Conservation (phyloP, 352 stramenopile genomes). For the Pythium rishiriense region DNA sequence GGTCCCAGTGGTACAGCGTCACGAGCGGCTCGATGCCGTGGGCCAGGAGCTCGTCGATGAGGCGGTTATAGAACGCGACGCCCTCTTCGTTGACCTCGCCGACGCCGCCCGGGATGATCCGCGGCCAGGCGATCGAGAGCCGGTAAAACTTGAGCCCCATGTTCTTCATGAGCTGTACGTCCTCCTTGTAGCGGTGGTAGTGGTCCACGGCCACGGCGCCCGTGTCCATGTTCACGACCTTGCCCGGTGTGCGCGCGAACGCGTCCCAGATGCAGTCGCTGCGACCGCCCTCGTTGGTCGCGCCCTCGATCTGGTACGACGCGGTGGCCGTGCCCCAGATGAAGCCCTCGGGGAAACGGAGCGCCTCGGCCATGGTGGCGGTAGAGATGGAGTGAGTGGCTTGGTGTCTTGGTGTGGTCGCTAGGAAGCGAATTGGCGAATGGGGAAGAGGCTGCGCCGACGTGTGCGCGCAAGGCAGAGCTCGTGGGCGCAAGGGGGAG, state of each 20-base stretch:
- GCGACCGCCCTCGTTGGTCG: slow-evolving; percentile 77
- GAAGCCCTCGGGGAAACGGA: slow-evolving; percentile 66
- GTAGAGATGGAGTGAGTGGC: background rate
- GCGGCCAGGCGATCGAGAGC: slow-evolving; percentile 92
- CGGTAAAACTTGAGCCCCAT: slow-evolving; percentile 92
- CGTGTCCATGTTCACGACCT: slow-evolving; percentile 29
- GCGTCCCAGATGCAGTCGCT: slow-evolving; percentile 88
- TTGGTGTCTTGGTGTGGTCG: slow-evolving; percentile 9
- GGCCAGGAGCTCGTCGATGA: slow-evolving; percentile 83
- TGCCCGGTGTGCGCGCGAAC: slow-evolving; percentile 30
- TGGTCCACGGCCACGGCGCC: slow-evolving; percentile 91
- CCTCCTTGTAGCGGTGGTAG: slow-evolving; percentile 88
- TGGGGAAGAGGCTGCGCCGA: slow-evolving; percentile 1
- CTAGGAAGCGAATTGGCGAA: slow-evolving; percentile 25
- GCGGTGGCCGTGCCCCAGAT: slow-evolving; percentile 88
- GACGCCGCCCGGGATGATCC: slow-evolving; percentile 66
- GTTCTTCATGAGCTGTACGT: slow-evolving; percentile 91
- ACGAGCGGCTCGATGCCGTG: slow-evolving; percentile 87
- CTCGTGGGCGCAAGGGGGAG: background rate
- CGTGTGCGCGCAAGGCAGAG: background rate
- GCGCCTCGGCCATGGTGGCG: slow-evolving; percentile 24
- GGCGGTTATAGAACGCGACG: slow-evolving; percentile 90
- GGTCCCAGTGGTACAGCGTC: slow-evolving; percentile 97
- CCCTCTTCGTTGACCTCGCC: slow-evolving; percentile 76
- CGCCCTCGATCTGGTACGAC: slow-evolving; percentile 94